Percentiles rank a stretch among this genome's conserved stretches.
These are phyloP conservation scores for Aspergillus fischeri DNA, from an alignment of 2,329 filamentous ascomycete genomes.

Conservation along the genomic window DNA sequence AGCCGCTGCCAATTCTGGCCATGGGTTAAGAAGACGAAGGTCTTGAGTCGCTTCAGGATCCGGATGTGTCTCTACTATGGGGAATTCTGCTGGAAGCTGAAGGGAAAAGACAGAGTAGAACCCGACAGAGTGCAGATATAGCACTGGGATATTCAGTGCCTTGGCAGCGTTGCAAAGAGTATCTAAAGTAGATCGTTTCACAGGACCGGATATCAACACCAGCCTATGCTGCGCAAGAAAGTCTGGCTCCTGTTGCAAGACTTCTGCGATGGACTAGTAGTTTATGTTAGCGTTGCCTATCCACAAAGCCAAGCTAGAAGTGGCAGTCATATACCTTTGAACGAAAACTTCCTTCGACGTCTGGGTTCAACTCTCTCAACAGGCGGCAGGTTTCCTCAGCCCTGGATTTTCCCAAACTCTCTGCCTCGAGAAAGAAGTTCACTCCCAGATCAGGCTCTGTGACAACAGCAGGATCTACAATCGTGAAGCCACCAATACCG, in stretches of 20 bases:
- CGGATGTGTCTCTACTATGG: constrained; percentile 93
- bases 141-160: constrained; percentile 63
- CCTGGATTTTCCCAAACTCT: constrained; percentile 69
- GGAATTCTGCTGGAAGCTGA: constrained; percentile 71
- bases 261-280: constrained; percentile 34
- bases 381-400: constrained; percentile 73
- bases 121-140: constrained; percentile 83
- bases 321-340: constrained; percentile 45
- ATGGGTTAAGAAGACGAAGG: constrained; percentile 76
- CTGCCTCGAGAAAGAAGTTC: constrained; percentile 92
- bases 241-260: constrained; percentile 33
- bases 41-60: constrained; percentile 81
- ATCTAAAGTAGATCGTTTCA: constrained; percentile 50
- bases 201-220: constrained; percentile 58
- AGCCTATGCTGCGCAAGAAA: constrained; percentile 52
- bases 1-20: constrained; percentile 73
- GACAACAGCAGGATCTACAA: constrained; percentile 77
- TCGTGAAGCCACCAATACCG: constrained; percentile 86
- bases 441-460: constrained; percentile 79
- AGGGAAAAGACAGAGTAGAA: constrained; percentile 91
- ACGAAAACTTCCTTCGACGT: constrained; percentile 73
- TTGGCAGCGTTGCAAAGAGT: constrained; percentile 49
- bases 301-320: not conserved
- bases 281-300: constrained; percentile 5
- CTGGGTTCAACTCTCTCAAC: constrained; percentile 84